A percentile compares a stretch with the other conserved stretches of the same genome.
Evolutionary conservation across 495 filamentous ascomycete genomes (phyloP).

Genomic region (Usnea hakonensis): DNA sequence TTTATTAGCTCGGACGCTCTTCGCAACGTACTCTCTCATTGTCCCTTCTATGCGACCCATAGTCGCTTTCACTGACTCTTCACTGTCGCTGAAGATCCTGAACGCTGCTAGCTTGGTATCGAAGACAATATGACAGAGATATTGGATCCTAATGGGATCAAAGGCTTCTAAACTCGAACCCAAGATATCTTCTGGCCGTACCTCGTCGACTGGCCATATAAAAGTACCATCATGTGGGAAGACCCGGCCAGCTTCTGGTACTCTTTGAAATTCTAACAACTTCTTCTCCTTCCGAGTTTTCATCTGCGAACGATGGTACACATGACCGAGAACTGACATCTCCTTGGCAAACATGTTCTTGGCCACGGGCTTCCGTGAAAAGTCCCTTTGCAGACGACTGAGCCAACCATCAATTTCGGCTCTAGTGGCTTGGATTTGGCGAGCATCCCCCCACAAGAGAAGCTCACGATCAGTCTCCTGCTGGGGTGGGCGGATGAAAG

Average conservation of each 20-base stretch:
- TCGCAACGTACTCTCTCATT: slow-evolving; percentile 32
- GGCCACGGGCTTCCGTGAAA: not conserved
- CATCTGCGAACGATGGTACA: slow-evolving; percentile 23
- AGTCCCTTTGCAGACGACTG: not conserved
- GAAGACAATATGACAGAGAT: slow-evolving; percentile 32
- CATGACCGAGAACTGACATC: slow-evolving; percentile 17
- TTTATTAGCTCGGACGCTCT: slow-evolving; percentile 27
- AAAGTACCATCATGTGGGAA: slow-evolving; percentile 36
- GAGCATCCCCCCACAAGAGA: slow-evolving; percentile 23
- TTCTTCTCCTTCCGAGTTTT: slow-evolving; percentile 23
- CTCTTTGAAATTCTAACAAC: slow-evolving; percentile 28
- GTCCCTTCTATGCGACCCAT: slow-evolving; percentile 31
- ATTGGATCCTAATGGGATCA: slow-evolving; percentile 35
- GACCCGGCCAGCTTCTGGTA: slow-evolving; percentile 22
- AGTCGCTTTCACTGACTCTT: slow-evolving; percentile 29
- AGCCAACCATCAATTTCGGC: slow-evolving; percentile 19
- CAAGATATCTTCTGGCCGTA: slow-evolving; percentile 33
- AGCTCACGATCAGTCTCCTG: slow-evolving; percentile 17
- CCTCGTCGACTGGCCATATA: slow-evolving; percentile 38
- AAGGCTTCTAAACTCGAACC: slow-evolving; percentile 41
- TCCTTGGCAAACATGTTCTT: slow-evolving; percentile 12
- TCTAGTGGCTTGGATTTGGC: slow-evolving; percentile 9
- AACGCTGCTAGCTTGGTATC: slow-evolving; percentile 27
- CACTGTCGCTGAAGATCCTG: slow-evolving; percentile 27
- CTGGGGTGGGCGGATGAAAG: slow-evolving; percentile 26